Percentiles rank a stretch among this genome's conserved stretches.
These are phyloP conservation scores for Daldinia childiae DNA, from an alignment of 495 filamentous ascomycete genomes.

Conservation along the genomic window DNA sequence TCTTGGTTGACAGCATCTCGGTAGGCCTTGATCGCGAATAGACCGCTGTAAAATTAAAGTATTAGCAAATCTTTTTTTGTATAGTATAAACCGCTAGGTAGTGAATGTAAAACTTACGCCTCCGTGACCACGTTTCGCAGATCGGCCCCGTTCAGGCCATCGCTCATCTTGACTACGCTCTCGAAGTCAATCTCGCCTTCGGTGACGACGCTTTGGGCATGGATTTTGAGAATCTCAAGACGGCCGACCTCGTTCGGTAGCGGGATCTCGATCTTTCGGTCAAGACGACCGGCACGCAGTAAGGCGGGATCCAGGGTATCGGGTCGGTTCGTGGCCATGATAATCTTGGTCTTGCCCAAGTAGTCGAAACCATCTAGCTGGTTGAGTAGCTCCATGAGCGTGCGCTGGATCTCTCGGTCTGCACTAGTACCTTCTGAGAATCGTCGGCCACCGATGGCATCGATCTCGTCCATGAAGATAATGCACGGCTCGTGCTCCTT, in stretches of 20 bases:
- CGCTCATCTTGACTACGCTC: conserved; percentile 99
- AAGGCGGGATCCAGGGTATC: conserved; percentile 97
- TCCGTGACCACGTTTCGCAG: conserved; percentile 98
- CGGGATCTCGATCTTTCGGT: conserved; percentile 98
- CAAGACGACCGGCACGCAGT: conserved; percentile 90
- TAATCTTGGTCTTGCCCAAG: conserved; percentile 99
- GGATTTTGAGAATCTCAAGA: conserved; percentile 98
- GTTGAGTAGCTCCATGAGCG: conserved; percentile 98
- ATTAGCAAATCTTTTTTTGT: conserved; percentile 25
- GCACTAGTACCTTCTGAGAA: conserved; percentile 99
- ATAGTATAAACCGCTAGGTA: background rate
- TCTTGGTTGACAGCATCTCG: conserved; percentile 95
- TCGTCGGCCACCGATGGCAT: conserved; percentile 95
- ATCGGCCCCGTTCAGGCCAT: conserved; percentile 97
- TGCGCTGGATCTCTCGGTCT: conserved; percentile 98
- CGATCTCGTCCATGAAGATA: conserved; percentile 99
- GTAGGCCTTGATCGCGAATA: conserved; percentile 98
- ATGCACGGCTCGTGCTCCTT: conserved; percentile 99
- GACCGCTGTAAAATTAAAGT: conserved; percentile 65
- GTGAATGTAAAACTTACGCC: conserved; percentile 72
- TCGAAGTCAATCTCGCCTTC: conserved; percentile 99
- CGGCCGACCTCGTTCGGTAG: conserved; percentile 98
- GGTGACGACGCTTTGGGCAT: conserved; percentile 82
- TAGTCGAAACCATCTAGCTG: conserved; percentile 99
- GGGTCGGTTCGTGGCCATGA: conserved; percentile 99